Evolutionary conservation across 805 yeast species (phyloP), one percentile per base, ranked within the genome.

Genomic region (Ogataea pini): DNA sequence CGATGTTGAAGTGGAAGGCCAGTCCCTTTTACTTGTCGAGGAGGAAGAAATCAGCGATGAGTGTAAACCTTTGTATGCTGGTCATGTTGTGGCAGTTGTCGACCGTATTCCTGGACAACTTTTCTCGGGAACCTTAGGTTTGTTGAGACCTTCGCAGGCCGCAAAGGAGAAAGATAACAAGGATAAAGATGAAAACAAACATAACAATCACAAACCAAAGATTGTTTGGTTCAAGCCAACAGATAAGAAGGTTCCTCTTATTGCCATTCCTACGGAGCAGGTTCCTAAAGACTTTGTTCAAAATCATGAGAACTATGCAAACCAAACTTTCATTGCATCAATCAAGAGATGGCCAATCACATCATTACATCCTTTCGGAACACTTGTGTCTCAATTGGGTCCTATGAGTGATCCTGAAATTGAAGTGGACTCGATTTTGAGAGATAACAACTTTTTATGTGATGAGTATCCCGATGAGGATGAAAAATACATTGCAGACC

Each of bases 331-430:
- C 64, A 92, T 94, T 52, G 97, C 98, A 0, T 86, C 96, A 1
- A 92, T 94, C 62, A 94, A 94, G 67, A 85, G 99, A 68, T 94
- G 99, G 99, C 99, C 99, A 62, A 94, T 94, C 68, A 94, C 99
- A 8, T 92, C 98, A 0, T 77, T 94, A 67, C 99, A 94, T 73
- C 99, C 99, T 4, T 94, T 94, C 64, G 99, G 99, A 59, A 90
- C 96, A 25, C 73, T 94, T 48, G 85, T 92, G 20, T 86, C 91
- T 39, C 88, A 87, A 58, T 73, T 94, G 52, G 99, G 99, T 19
- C 77, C 81, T 32, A 81, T 87, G 60, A 88, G 83, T 55, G 92
- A 85, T 53, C 78, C 83, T 2, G 72, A 77, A 18, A 88, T 92
- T 36, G 96, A 90, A 65, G 80, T 90, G 51, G 92, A 86, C 64